Conservation (phyloP, 1,284 basidiomycete genomes). For the Apiotrichum laibachii region DNA sequence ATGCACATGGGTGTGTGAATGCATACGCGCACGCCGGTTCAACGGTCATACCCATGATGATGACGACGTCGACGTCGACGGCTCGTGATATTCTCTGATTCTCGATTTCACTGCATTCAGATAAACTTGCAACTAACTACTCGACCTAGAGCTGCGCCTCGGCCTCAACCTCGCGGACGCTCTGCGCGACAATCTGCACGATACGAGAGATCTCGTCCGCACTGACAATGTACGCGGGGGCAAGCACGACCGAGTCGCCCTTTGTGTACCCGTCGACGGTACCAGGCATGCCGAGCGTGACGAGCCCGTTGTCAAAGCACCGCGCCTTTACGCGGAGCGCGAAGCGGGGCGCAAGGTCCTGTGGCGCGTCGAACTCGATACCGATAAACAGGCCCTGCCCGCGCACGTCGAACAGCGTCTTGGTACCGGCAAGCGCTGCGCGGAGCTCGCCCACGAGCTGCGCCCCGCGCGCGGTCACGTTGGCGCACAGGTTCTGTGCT, state of each 20-base stretch:
- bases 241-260: slow-evolving; percentile 31
- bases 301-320: slow-evolving; percentile 30
- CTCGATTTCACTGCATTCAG: too few species aligned
- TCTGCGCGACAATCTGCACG: slow-evolving; percentile 19
- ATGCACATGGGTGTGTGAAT: too few species aligned
- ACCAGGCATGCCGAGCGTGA: slow-evolving; percentile 17
- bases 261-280: slow-evolving; percentile 26
- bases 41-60: too few species aligned
- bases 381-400: slow-evolving; percentile 59
- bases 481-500: slow-evolving; percentile 58
- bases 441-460: slow-evolving; percentile 26
- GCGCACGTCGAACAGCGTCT: slow-evolving; percentile 27
- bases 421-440: slow-evolving; percentile 19
- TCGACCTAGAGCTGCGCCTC: slow-evolving; percentile 6
- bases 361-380: slow-evolving; percentile 30
- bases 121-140: too few species aligned
- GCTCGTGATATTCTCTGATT: too few species aligned
- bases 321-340: slow-evolving; percentile 28
- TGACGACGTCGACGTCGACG: too few species aligned
- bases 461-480: slow-evolving; percentile 27
- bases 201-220: slow-evolving; percentile 24
- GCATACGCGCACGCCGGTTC: too few species aligned
- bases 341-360: slow-evolving; percentile 27
- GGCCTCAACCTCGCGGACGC: slow-evolving; percentile 13
- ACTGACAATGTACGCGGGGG: slow-evolving; percentile 33